Conservation (phyloP, 1,284 basidiomycete species). For the Cerrena zonata region DNA sequence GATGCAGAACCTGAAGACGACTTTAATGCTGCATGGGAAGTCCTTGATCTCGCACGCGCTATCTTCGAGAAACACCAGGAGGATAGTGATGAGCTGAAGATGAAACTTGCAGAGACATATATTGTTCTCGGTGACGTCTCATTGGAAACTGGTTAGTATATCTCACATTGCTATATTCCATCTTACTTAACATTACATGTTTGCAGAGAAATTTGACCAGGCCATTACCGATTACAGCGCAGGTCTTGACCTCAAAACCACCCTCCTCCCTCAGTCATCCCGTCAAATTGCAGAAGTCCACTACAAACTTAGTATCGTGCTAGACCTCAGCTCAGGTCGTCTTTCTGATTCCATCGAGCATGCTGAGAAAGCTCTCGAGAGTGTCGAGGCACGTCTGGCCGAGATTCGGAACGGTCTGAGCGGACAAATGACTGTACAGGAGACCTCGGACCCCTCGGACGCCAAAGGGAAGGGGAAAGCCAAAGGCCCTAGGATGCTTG, state of each 20-base stretch:
- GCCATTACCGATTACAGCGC: conserved; percentile 79
- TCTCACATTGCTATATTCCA: neutral
- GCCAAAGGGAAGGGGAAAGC: conserved; percentile 67
- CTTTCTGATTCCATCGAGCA: conserved; percentile 76
- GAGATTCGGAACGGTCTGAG: conserved; percentile 57
- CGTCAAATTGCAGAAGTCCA: conserved; percentile 85
- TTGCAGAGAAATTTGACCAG: conserved; percentile 84
- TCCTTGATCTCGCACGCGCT: conserved; percentile 79
- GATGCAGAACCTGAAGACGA: conserved; percentile 82
- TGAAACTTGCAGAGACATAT: conserved; percentile 81
- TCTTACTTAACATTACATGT: conserved; percentile 1
- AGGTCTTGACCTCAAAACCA: conserved; percentile 64
- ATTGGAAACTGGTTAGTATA: conserved; percentile 72
- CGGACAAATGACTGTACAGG: conserved; percentile 29
- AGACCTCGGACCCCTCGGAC: conserved; percentile 33
- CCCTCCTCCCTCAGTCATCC: conserved; percentile 71
- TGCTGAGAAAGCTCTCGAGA: conserved; percentile 71
- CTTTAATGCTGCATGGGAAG: conserved; percentile 92
- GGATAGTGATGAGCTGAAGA: conserved; percentile 52
- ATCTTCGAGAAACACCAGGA: conserved; percentile 70
- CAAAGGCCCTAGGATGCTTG: conserved; percentile 35
- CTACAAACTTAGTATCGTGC: conserved; percentile 84
- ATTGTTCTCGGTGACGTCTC: conserved; percentile 83
- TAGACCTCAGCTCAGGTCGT: conserved; percentile 78
- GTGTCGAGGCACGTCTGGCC: conserved; percentile 62